These are phyloP conservation scores for Ogataea kodamae DNA, from an alignment of 805 yeast genomes.

Conservation along the genomic window DNA sequence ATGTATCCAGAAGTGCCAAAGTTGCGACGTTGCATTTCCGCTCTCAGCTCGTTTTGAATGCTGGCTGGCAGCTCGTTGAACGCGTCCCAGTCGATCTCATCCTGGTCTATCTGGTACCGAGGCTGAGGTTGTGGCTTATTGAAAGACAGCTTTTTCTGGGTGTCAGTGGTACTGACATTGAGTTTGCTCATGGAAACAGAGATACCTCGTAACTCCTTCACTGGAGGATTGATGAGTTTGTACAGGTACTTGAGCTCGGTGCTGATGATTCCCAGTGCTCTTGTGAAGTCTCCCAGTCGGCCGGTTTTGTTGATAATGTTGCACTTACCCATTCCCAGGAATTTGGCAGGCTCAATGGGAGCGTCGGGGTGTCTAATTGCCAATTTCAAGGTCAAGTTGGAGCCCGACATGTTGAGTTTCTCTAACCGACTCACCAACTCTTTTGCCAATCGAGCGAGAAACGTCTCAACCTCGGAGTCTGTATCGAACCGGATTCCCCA, in stretches of 20 bases:
- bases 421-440: constrained; percentile 58
- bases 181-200: constrained; percentile 57
- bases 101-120: constrained; percentile 7
- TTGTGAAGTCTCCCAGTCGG: constrained; percentile 57
- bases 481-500: constrained; percentile 81
- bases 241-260: constrained; percentile 56
- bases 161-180: constrained; percentile 26
- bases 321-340: constrained; percentile 81
- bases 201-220: constrained; percentile 72
- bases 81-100: constrained; percentile 59
- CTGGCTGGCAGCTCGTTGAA: constrained; percentile 63
- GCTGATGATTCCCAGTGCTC: constrained; percentile 56
- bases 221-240: constrained; percentile 49
- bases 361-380: constrained; percentile 64
- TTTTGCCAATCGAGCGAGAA: constrained; percentile 51
- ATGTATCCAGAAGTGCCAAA: constrained; percentile 14
- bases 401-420: constrained; percentile 46
- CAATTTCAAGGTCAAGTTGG: constrained; percentile 60
- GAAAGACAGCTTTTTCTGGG: constrained; percentile 14
- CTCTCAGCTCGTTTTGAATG: constrained; percentile 57
- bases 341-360: constrained; percentile 73
- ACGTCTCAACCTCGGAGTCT: constrained; percentile 58
- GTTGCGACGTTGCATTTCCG: constrained; percentile 46
- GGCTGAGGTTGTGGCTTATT: neutral
- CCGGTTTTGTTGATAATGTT: constrained; percentile 58